Base-by-base conservation (phyloP, 2,329 filamentous ascomycete species). In the Chrysoporthe austroafricana region DNA sequence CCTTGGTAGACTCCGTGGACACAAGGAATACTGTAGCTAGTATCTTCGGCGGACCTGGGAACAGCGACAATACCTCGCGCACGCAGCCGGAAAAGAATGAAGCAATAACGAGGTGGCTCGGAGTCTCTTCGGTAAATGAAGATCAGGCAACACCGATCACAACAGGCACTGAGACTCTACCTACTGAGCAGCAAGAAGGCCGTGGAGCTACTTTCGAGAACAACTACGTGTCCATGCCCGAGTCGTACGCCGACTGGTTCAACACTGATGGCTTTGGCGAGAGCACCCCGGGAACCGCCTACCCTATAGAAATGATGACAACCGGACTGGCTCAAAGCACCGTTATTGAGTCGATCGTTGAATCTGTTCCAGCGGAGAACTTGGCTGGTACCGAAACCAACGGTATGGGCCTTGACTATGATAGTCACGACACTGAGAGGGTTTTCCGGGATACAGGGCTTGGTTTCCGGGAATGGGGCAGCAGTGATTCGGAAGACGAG, bases 401-500 rank as follows among this genome's bases (percentile, higher is more conserved):
- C 14, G 46, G 7, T 50, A 50, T 14, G 14, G 46, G n/a, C 5
- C n/a, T 13, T 13, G n/a, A 1, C 46, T 7, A 16, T 50, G 46
- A 13, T 5, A 14, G n/a, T 21, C 5, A 21, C 14, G 44, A 16
- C 14, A 34, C 43, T 42, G 63, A 62, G 34, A 66, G 43, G 16
- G n/a, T 57, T 14, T n/a, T 66, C 39, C 43, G 58, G 11, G 65
- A 70, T 60, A 62, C 65, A 14, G 68, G 66, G 14, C 34, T 68
- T 11, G 68, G 68, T 54, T 70, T 70, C 34, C 50, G 62, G 21
- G 68, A 70, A 44, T 67, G 56, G 36, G 62, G 26, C 18, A 70
- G 68, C 32, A 61, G 61, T 63, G 61, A 62, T 48, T 70, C 68
- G 21, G 63, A 66, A 62, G 48, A 63, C 11, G 66, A 54, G 16